A percentile compares a stretch with the other conserved stretches of the same genome.
phyloP scores from a whole-genome alignment of 2,329 filamentous ascomycete genomes.

The Colletotrichum sp. region DNA sequence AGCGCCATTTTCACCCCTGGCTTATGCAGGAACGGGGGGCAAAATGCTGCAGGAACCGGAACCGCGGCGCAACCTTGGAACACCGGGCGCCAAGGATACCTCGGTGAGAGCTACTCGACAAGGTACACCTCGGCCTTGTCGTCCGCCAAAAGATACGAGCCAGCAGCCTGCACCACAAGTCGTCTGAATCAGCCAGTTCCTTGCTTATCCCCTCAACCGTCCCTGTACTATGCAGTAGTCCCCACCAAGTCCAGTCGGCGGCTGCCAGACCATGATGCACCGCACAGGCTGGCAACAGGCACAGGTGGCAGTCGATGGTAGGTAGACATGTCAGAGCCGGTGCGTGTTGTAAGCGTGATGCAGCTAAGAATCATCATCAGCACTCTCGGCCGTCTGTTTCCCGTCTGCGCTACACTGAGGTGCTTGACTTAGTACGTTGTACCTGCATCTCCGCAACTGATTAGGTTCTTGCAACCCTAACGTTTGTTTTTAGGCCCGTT shows the following conservation, averaged over 20 bases:
- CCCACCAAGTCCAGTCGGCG: slow-evolving; percentile 5
- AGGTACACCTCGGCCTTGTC: neutral
- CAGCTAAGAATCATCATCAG: neutral
- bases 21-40: slow-evolving; percentile 19
- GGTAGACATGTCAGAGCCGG: neutral
- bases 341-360: neutral
- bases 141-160: neutral
- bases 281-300: slow-evolving; percentile 3
- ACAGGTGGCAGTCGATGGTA: slow-evolving; percentile 16
- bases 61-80: slow-evolving; percentile 12
- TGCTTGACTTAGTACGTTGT: neutral
- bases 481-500: neutral
- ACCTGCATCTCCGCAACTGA: neutral
- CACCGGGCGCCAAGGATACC: slow-evolving; percentile 13
- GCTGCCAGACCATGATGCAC: slow-evolving; percentile 1
- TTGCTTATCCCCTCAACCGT: slow-evolving; percentile 10
- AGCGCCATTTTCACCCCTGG: slow-evolving; percentile 23
- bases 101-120: neutral
- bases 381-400: neutral
- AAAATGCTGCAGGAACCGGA: slow-evolving; percentile 22
- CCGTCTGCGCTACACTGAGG: neutral
- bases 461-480: neutral
- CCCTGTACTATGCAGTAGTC: neutral
- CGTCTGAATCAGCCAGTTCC: neutral
- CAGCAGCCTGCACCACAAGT: neutral